Percentiles rank a stretch among this genome's conserved stretches.
phyloP scores from a whole-genome alignment of 306 rosid species.

The Lagenaria siceraria region DNA sequence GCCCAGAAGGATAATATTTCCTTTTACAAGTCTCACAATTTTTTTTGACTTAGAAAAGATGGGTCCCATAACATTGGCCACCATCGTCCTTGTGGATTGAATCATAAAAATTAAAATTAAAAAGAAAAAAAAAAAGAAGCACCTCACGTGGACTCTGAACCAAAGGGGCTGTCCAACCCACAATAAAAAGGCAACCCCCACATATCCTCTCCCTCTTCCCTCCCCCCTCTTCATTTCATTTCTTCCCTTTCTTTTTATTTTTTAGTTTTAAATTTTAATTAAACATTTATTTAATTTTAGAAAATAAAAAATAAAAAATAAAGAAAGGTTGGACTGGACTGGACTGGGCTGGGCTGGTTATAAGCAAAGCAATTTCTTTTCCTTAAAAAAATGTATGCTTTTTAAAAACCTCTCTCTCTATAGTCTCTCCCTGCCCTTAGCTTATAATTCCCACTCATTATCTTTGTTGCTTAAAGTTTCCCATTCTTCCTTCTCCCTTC shows the following conservation, averaged over 20 bases:
- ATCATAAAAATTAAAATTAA: constrained; percentile 25
- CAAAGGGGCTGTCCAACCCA: constrained; percentile 92
- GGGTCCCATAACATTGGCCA: constrained; percentile 67
- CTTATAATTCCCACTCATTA: constrained; percentile 91
- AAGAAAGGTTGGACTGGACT: too few relatives aligned
- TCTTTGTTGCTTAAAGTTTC: constrained; percentile 78
- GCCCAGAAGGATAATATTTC: constrained; percentile 48
- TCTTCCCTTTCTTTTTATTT: neutral
- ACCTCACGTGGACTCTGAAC: constrained; percentile 99
- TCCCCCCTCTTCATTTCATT: too few relatives aligned
- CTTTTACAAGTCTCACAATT: constrained; percentile 56
- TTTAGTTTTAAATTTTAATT: neutral
- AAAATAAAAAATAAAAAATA: neutral
- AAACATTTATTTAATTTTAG: neutral
- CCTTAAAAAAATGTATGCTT: constrained; percentile 11
- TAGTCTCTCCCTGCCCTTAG: constrained; percentile 25
- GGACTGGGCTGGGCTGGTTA: neutral
- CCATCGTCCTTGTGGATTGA: constrained; percentile 91
- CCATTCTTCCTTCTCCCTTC: constrained; percentile 8
- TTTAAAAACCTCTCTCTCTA: constrained; percentile 40
- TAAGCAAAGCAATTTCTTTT: constrained; percentile 30
- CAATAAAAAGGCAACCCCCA: constrained; percentile 32
- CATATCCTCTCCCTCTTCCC: neutral
- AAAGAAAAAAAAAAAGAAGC: constrained; percentile 41
- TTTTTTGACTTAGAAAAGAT: constrained; percentile 64